These are phyloP conservation scores for Sistotremastrum niveocremeum DNA, from an alignment of 768 basidiomycete species.

Conservation along the genomic window DNA sequence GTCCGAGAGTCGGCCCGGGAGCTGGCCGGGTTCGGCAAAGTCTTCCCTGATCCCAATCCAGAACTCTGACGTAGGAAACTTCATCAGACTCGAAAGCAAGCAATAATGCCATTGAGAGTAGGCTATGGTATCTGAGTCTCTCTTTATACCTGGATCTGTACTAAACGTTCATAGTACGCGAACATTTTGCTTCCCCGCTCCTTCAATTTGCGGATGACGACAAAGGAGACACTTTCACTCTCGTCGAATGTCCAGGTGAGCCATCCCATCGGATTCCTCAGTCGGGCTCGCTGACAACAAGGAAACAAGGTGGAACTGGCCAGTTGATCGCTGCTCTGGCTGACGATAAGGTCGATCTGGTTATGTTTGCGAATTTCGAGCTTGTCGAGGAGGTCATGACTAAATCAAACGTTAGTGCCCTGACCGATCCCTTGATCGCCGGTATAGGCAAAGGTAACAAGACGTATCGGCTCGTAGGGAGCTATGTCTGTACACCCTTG, in stretches of 20 bases:
- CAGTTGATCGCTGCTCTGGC: conserved; percentile 66
- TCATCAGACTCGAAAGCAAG: no score
- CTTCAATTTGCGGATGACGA: conserved; percentile 72
- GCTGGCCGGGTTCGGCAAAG: no score
- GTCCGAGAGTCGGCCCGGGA: no score
- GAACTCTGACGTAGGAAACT: no score
- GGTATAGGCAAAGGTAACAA: conserved; percentile 84
- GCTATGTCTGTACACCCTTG: conserved; percentile 79
- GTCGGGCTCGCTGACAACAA: conserved; percentile 1
- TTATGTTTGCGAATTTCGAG: conserved; percentile 38
- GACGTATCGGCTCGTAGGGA: conserved; percentile 84
- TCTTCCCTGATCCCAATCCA: no score
- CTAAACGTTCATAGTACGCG: conserved; percentile 38
- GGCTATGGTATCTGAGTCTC: conserved; percentile 30
- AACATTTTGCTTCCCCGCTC: conserved; percentile 88
- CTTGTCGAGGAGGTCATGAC: background rate
- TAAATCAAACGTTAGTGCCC: conserved; percentile 36
- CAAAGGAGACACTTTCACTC: conserved; percentile 54
- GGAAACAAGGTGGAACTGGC: conserved; percentile 60
- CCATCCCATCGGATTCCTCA: conserved; percentile 13
- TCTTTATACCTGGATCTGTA: background rate
- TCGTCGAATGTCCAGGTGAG: conserved; percentile 82
- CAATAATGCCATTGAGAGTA: conserved; percentile 25
- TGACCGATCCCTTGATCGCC: conserved; percentile 84
- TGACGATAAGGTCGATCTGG: conserved; percentile 68